Conservation (phyloP, 805 yeast species). For the Priceomyces medius region DNA sequence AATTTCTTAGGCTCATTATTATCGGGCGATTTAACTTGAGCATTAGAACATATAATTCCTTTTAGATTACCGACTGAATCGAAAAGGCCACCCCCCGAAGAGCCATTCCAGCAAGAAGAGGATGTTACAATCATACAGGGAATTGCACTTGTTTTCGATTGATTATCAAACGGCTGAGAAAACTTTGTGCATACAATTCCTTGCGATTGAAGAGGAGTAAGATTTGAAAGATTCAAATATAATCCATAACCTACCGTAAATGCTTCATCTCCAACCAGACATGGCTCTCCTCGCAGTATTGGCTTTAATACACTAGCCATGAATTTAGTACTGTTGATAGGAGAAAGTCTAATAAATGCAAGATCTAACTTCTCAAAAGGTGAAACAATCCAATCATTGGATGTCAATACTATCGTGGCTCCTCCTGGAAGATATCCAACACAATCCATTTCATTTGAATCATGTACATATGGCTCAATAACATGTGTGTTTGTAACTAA, state of each 20-base stretch:
- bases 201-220: constrained; percentile 30
- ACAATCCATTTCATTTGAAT: constrained; percentile 3
- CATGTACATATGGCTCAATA: constrained; percentile 14
- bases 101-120: constrained; percentile 51
- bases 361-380: constrained; percentile 38
- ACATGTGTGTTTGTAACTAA: constrained; percentile 47
- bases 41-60: constrained; percentile 48
- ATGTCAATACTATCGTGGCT: constrained; percentile 4
- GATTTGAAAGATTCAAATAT: constrained; percentile 19
- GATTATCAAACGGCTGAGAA: constrained; percentile 7
- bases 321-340: constrained; percentile 3
- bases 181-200: constrained; percentile 31
- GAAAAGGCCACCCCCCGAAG: constrained; percentile 49
- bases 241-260: constrained; percentile 42
- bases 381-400: constrained; percentile 21
- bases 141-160: background rate
- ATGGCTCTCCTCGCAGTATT: constrained; percentile 2
- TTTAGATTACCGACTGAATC: constrained; percentile 18
- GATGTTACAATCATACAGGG: constrained; percentile 33
- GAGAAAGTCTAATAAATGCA: constrained; percentile 31
- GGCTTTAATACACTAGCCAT: constrained; percentile 4
- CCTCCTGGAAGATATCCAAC: constrained; percentile 6
- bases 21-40: constrained; percentile 25
- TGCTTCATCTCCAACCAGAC: constrained; percentile 21
- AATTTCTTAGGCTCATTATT: constrained; percentile 11